These are phyloP conservation scores for Trichoderma afroharzianum DNA, from an alignment of 2,329 filamentous ascomycete genomes.

Conservation along the genomic window DNA sequence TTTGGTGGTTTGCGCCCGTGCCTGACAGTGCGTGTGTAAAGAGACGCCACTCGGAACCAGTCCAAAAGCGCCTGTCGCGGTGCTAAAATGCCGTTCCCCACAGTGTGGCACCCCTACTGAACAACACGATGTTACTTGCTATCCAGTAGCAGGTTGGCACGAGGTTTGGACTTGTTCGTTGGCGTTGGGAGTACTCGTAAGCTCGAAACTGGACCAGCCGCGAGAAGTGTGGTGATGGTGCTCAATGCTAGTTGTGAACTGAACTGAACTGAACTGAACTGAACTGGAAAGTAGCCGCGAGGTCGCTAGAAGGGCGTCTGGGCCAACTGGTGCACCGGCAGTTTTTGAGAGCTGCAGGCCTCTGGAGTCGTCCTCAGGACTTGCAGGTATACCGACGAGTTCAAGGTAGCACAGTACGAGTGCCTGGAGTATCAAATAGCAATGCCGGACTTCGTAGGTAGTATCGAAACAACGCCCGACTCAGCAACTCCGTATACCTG, in stretches of 20 bases:
- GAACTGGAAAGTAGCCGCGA: neutral
- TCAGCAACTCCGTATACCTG: neutral
- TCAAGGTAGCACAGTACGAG: neutral
- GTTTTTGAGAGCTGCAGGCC: constrained; percentile 6
- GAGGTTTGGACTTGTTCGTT: neutral
- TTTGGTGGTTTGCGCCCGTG: constrained; percentile 16
- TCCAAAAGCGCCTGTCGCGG: constrained; percentile 10
- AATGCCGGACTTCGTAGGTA: neutral
- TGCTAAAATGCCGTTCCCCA: constrained; percentile 19
- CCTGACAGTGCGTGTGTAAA: constrained; percentile 11
- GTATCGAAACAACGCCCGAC: neutral
- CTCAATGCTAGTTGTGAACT: neutral
- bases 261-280: neutral
- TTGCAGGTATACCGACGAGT: neutral
- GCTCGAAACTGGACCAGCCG: neutral
- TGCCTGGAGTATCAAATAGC: neutral
- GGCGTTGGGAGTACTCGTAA: neutral
- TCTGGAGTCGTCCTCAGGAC: neutral
- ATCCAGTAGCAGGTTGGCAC: constrained; percentile 11
- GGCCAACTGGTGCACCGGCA: constrained; percentile 11
- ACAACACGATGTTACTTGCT: constrained; percentile 9
- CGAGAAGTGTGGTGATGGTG: neutral
- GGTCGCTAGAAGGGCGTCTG: neutral
- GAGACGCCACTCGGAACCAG: constrained; percentile 19
- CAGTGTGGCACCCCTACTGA: constrained; percentile 21